A percentile compares a stretch with the other conserved stretches of the same genome.
Evolutionary conservation across 176 grass and related monocot genomes (phyloP).

Genomic region (Ensete glaucum): DNA sequence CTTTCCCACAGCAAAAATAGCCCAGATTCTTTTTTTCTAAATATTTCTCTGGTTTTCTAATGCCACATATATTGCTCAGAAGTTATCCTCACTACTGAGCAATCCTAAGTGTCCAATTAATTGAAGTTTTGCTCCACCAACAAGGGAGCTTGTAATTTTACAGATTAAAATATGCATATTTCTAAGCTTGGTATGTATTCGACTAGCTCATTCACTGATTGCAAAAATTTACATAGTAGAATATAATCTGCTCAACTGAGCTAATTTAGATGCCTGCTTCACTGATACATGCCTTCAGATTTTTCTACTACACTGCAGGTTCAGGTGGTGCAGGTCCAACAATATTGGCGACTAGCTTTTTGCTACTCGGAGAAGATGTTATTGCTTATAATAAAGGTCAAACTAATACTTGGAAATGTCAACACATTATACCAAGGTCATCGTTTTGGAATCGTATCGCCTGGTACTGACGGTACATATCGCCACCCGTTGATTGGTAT

Average conservation of each 20-base stretch:
- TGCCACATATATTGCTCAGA: too few species aligned
- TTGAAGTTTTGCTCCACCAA: not conserved
- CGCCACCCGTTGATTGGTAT: too few species aligned
- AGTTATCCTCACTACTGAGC: not conserved
- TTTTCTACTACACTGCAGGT: slow-evolving; percentile 94
- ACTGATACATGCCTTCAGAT: slow-evolving; percentile 75
- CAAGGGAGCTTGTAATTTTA: not conserved
- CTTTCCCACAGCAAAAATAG: too few species aligned
- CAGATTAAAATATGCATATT: not conserved
- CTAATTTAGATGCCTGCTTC: slow-evolving; percentile 9
- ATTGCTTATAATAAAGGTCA: slow-evolving; percentile 90
- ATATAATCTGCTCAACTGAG: not conserved
- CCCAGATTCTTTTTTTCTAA: too few species aligned
- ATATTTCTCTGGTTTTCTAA: too few species aligned
- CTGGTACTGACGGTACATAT: too few species aligned
- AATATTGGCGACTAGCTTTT: slow-evolving; percentile 80
- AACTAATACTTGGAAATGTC: not conserved
- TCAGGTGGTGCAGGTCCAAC: slow-evolving; percentile 86
- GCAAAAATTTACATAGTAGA: not conserved
- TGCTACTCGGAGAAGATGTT: slow-evolving; percentile 92
- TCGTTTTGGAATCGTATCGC: too few species aligned
- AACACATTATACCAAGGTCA: not conserved
- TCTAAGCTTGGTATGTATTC: not conserved
- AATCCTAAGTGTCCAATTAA: not conserved
- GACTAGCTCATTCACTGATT: not conserved